Percentiles rank a stretch among this genome's conserved stretches.
phyloP scores from a whole-genome alignment of 441 rosid species.

The Gossypium schwendimanii region DNA sequence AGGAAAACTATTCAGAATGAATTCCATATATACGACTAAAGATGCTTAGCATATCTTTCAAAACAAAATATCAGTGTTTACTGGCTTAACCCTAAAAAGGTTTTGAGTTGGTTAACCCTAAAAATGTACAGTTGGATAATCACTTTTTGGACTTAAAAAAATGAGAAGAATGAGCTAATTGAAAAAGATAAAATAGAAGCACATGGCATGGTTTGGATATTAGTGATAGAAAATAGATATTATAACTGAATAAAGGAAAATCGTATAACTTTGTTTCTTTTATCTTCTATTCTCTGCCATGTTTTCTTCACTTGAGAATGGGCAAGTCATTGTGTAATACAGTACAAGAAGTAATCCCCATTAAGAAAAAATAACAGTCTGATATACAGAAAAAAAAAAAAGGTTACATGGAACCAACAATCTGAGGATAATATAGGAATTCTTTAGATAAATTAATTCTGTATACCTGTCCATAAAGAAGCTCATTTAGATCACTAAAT shows the following conservation, averaged over 20 bases:
- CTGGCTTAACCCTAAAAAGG: background rate
- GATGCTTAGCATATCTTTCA: background rate
- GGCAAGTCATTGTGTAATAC: background rate
- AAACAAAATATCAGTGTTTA: background rate
- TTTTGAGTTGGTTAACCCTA: background rate
- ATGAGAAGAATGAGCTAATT: background rate
- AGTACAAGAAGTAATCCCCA: background rate
- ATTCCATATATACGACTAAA: background rate
- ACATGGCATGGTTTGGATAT: background rate
- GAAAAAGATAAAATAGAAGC: background rate
- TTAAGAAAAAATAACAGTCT: background rate
- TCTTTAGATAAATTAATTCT: constrained; percentile 3
- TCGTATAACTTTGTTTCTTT: background rate
- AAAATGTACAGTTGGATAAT: background rate
- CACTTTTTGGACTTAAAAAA: background rate
- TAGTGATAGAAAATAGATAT: background rate
- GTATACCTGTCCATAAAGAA: constrained; percentile 90
- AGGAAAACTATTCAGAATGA: background rate
- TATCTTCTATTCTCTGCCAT: background rate
- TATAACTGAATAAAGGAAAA: background rate
- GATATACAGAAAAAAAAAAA: background rate
- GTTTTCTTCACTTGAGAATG: background rate
- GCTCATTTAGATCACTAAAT: constrained; percentile 85
- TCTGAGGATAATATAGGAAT: background rate
- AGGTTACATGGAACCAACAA: background rate